These are phyloP conservation scores for Chalara sp. DNA, from an alignment of 2,329 filamentous ascomycete species.

Conservation along the genomic window DNA sequence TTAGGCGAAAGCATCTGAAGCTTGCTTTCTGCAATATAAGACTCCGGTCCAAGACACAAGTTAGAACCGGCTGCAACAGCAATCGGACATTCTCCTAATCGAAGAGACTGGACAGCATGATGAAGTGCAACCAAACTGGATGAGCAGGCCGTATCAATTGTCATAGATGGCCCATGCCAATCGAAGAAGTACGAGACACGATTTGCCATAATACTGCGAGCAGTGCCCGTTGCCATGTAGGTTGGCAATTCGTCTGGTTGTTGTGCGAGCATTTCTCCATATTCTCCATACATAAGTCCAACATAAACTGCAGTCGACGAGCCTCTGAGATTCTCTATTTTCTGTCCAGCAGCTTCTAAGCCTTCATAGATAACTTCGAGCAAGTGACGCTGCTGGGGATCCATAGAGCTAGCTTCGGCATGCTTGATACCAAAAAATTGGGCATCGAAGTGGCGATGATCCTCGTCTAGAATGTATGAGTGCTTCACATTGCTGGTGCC, in stretches of 20 bases:
- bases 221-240: constrained; percentile 28
- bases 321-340: constrained; percentile 3
- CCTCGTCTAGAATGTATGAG: constrained; percentile 26
- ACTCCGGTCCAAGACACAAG: constrained; percentile 22
- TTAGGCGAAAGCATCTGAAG: constrained; percentile 29
- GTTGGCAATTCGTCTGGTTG: constrained; percentile 12
- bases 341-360: constrained; percentile 12
- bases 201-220: constrained; percentile 22
- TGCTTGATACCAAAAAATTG: constrained; percentile 24
- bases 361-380: constrained; percentile 22
- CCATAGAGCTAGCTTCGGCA: constrained; percentile 20
- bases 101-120: constrained; percentile 30
- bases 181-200: background rate
- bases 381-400: constrained; percentile 23
- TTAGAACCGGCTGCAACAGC: constrained; percentile 17
- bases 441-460: constrained; percentile 30
- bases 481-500: constrained; percentile 6
- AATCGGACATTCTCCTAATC: constrained; percentile 6
- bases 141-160: constrained; percentile 53
- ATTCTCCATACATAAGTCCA: constrained; percentile 6
- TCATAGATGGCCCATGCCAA: constrained; percentile 31
- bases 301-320: constrained; percentile 4
- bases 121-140: constrained; percentile 47
- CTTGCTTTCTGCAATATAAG: constrained; percentile 30
- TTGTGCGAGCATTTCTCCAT: constrained; percentile 1